A percentile compares a stretch with the other conserved stretches of the same genome.
phyloP scores from a whole-genome alignment of 768 basidiomycete species.

The Heimioporus sp. region DNA sequence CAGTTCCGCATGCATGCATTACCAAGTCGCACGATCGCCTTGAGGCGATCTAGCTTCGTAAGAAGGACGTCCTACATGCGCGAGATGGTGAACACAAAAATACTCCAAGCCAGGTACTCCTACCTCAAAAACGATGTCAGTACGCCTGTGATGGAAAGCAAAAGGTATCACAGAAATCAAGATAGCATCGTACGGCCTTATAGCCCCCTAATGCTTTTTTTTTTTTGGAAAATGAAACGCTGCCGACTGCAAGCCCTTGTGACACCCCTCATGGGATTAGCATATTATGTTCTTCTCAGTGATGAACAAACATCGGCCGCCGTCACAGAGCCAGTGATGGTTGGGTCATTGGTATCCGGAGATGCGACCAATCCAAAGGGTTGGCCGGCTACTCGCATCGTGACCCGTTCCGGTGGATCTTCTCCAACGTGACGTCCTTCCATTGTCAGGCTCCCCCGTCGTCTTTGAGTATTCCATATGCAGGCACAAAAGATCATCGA shows the following conservation, averaged over 20 bases:
- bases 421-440: slow-evolving; percentile 5
- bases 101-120: not conserved
- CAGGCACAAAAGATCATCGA: slow-evolving; percentile 6
- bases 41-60: not conserved
- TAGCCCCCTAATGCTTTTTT: no score
- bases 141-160: not conserved
- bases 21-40: not conserved
- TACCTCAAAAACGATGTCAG: slow-evolving; percentile 10
- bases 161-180: no score
- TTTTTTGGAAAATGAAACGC: no score
- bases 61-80: slow-evolving; percentile 7
- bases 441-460: slow-evolving; percentile 8
- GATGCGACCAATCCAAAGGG: slow-evolving; percentile 1
- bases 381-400: not conserved
- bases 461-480: not conserved
- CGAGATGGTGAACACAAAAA: not conserved
- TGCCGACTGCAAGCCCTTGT: no score
- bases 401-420: slow-evolving; percentile 7
- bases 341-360: not conserved
- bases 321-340: not conserved
- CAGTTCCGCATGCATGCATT: slow-evolving; percentile 10
- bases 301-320: not conserved
- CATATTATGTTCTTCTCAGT: no score
- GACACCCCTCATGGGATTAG: no score
- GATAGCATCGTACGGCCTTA: no score